Evolutionary conservation across 164 flowering plant species (phyloP), one percentile per base, ranked within the genome.

Genomic region (Taxillus chinensis): DNA sequence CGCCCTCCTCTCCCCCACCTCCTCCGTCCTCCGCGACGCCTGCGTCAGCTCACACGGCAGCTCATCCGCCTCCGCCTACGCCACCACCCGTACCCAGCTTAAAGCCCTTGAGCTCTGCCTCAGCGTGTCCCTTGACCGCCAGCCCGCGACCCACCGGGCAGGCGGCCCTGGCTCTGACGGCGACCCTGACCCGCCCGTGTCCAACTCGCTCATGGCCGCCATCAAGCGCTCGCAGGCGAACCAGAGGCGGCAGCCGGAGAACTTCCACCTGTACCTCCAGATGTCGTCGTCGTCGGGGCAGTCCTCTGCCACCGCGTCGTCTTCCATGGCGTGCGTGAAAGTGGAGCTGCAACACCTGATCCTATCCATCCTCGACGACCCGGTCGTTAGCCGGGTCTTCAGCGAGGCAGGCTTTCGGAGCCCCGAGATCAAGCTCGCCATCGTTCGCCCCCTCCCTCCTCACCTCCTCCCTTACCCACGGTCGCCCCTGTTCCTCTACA

Each of bases 301-400:
- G 46, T 6, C 46, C 8, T 6, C 46, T 6, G 46, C 46, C 8
- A 9, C 51, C 3, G 9, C 51, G 60, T 58, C 61, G 3, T 41
- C 72, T 0, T 64, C 81, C 13, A 42, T 78, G 12, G 64, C 82
- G 10, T 70, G 71, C 49, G 75, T 86, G 12, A 83, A 80, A 45
- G 97, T 93, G 13, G 98, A 93, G 79, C 70, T 93, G 3, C 82
- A 74, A 68, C 85, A 84, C 60, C 67, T 93, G 68, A 79, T 89
- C 52, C 51, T 90, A 2, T 84, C 99, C 41, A 84, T 93, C 59
- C 91, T 93, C 41, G 99, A 93, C 65, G 99, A 93, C 68, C 99
- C 99, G 38, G 75, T 90, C 3, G 99, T 93, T 4, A 93, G 99
- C 64, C 76, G 91, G 63, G 97, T 93, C 8, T 87, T 93, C 56